A percentile compares a stretch with the other conserved stretches of the same genome.
Evolutionary conservation across 2,329 filamentous ascomycete genomes (phyloP).

Genomic region (Colletotrichum filicis): DNA sequence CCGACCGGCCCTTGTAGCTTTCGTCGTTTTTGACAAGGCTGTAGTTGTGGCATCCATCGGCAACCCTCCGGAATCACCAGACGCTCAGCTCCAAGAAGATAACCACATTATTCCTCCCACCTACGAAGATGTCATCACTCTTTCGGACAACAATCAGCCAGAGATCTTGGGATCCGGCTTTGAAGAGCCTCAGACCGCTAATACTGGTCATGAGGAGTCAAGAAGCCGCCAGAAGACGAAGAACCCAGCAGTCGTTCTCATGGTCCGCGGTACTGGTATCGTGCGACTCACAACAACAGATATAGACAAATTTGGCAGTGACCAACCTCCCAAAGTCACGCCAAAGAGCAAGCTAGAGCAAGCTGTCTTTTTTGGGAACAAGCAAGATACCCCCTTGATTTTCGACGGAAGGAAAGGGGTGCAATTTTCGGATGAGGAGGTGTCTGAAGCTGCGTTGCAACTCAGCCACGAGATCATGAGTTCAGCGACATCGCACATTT

Average conservation of each 20-base stretch:
- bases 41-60: constrained; percentile 81
- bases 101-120: constrained; percentile 70
- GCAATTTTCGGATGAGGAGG: constrained; percentile 75
- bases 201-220: constrained; percentile 53
- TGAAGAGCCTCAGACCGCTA: constrained; percentile 63
- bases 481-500: constrained; percentile 80
- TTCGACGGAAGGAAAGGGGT: constrained; percentile 77
- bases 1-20: constrained; percentile 81
- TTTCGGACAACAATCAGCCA: constrained; percentile 73
- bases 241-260: constrained; percentile 69
- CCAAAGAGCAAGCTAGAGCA: constrained; percentile 93
- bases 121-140: constrained; percentile 89
- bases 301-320: constrained; percentile 68
- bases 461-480: constrained; percentile 86
- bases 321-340: constrained; percentile 72
- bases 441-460: constrained; percentile 79
- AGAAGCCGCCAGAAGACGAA: constrained; percentile 67
- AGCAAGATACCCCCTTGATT: constrained; percentile 87
- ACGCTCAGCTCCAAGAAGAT: constrained; percentile 78
- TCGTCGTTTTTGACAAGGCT: constrained; percentile 82
- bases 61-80: constrained; percentile 74
- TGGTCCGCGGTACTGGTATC: constrained; percentile 72
- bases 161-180: constrained; percentile 73
- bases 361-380: constrained; percentile 90
- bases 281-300: constrained; percentile 70